A percentile compares a stretch with the other conserved stretches of the same genome.
Evolutionary conservation across 2,329 filamentous ascomycete species (phyloP).

Genomic region (Sclerotinia subarctica): DNA sequence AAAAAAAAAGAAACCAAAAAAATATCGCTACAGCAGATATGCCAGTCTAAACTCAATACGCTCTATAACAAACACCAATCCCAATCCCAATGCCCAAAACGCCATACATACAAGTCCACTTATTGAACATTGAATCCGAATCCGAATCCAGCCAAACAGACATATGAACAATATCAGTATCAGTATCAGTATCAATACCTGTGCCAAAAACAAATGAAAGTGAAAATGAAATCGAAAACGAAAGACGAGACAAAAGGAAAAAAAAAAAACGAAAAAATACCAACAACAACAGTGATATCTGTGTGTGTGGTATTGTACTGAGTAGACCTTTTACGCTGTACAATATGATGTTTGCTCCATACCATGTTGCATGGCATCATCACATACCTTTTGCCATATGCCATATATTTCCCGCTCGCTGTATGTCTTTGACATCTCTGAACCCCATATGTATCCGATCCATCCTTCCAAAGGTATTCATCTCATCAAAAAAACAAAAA

Average conservation of each 20-base stretch:
- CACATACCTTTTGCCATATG: not conserved
- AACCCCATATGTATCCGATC: not conserved
- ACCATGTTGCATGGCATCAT: not conserved
- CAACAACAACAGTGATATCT: not conserved
- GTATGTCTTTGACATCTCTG: not conserved
- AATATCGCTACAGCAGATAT: no score
- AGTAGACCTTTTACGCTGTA: slow-evolving; percentile 13
- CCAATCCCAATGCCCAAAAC: no score
- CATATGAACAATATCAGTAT: no score
- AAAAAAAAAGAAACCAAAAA: no score
- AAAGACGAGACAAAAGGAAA: not conserved
- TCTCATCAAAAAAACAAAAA: not conserved
- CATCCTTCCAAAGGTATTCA: not conserved
- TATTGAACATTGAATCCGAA: no score
- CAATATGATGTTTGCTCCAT: not conserved
- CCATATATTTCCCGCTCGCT: not conserved
- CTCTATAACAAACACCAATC: no score
- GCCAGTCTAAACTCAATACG: no score
- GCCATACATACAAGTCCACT: no score
- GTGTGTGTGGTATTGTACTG: not conserved
- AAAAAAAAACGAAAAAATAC: not conserved
- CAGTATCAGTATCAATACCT: no score
- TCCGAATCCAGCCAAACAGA: no score
- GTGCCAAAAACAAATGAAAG: not conserved
- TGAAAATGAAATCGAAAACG: not conserved